Conservation (phyloP, 2,329 filamentous ascomycete species). For the Exophiala dermatitidis region DNA sequence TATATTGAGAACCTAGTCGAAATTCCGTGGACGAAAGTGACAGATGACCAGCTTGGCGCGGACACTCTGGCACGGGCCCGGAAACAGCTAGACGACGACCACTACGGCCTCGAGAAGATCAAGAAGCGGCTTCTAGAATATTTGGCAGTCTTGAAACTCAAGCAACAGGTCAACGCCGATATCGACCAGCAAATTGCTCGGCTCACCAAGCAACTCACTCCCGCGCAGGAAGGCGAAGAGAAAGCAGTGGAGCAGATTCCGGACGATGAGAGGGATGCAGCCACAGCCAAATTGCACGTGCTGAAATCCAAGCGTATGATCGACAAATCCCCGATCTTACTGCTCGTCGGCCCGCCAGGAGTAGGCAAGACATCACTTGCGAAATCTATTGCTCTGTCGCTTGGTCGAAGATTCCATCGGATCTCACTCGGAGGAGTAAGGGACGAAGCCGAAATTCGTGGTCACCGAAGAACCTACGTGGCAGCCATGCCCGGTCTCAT, state of each 20-base stretch:
- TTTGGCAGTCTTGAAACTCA: constrained; percentile 87
- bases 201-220: constrained; percentile 43
- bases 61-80: constrained; percentile 72
- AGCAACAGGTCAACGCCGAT: constrained; percentile 80
- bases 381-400: constrained; percentile 81
- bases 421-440: constrained; percentile 93
- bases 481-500: constrained; percentile 97
- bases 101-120: constrained; percentile 93
- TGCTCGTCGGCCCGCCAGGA: constrained; percentile 86
- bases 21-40: constrained; percentile 82
- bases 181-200: constrained; percentile 67
- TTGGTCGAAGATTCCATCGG: constrained; percentile 92
- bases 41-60: constrained; percentile 75
- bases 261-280: constrained; percentile 40
- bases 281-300: constrained; percentile 61
- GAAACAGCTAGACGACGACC: constrained; percentile 88
- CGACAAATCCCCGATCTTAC: constrained; percentile 91
- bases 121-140: constrained; percentile 96
- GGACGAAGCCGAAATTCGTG: constrained; percentile 93
- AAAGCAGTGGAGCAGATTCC: constrained; percentile 45
- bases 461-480: constrained; percentile 90
- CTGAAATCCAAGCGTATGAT: constrained; percentile 76
- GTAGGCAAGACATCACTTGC: constrained; percentile 95
- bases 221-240: constrained; percentile 24
- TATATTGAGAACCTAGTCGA: constrained; percentile 92